A percentile compares a stretch with the other conserved stretches of the same genome.
phyloP scores from a whole-genome alignment of 345 rosid species.

The Eucalyptus lansdowneana region DNA sequence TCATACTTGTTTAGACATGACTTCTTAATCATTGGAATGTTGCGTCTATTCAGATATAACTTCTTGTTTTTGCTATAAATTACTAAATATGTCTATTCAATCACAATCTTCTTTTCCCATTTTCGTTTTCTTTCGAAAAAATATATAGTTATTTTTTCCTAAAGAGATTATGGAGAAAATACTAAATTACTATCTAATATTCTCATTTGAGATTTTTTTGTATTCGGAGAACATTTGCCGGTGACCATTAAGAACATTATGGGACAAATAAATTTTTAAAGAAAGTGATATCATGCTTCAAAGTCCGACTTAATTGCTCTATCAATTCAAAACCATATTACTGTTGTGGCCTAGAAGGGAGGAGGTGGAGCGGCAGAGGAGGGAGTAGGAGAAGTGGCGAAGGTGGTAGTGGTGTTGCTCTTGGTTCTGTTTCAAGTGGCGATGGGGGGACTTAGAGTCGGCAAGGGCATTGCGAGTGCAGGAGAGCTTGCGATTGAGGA shows the following conservation, averaged over 20 bases:
- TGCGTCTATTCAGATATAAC: too few relatives aligned
- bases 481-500: conserved; percentile 49
- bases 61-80: too few relatives aligned
- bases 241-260: rapidly evolving
- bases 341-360: conserved; percentile 63
- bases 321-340: too few relatives aligned
- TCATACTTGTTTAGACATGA: too few relatives aligned
- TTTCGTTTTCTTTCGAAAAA: too few relatives aligned
- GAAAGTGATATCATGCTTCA: too few relatives aligned
- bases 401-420: background rate
- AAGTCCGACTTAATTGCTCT: rapidly evolving
- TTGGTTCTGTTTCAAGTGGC: rapidly evolving
- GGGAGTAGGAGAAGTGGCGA: conserved; percentile 46
- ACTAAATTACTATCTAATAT: too few relatives aligned
- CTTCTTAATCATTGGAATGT: too few relatives aligned
- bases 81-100: rapidly evolving
- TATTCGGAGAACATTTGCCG: rapidly evolving
- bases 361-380: conserved; percentile 63
- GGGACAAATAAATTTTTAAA: rapidly evolving
- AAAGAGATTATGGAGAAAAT: too few relatives aligned
- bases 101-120: too few relatives aligned
- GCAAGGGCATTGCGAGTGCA: conserved; percentile 58
- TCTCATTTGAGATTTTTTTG: too few relatives aligned
- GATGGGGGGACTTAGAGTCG: conserved; percentile 34
- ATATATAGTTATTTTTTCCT: too few relatives aligned